phyloP scores from a whole-genome alignment of 1,284 basidiomycete species.

The Rhizoctonia solani region DNA sequence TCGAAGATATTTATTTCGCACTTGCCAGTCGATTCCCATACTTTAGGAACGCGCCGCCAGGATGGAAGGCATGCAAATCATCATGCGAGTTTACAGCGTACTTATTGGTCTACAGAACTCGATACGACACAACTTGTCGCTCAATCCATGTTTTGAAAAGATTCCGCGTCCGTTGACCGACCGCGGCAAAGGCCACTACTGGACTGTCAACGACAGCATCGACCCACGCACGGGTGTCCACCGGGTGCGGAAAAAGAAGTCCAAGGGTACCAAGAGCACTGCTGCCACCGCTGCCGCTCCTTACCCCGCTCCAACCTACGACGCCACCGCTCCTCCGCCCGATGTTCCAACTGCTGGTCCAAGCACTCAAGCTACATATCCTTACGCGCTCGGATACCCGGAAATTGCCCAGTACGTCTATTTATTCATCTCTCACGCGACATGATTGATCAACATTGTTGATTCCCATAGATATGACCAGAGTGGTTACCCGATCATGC shows the following conservation, averaged over 20 bases:
- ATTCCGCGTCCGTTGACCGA: constrained; percentile 87
- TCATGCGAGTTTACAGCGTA: constrained; percentile 10
- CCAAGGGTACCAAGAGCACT: constrained; percentile 49
- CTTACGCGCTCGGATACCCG: constrained; percentile 17
- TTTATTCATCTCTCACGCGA: background rate
- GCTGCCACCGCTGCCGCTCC: constrained; percentile 31
- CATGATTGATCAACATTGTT: constrained; percentile 17
- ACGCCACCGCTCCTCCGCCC: constrained; percentile 24
- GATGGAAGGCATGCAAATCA: constrained; percentile 72
- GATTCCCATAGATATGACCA: constrained; percentile 35
- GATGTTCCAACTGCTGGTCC: constrained; percentile 31
- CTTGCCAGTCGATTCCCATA: constrained; percentile 72
- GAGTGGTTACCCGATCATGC: constrained; percentile 35
- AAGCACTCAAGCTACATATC: constrained; percentile 4
- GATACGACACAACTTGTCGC: constrained; percentile 89
- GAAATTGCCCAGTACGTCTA: constrained; percentile 10
- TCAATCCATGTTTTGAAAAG: constrained; percentile 93
- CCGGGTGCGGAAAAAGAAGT: constrained; percentile 73
- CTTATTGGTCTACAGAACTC: constrained; percentile 67
- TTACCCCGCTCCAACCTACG: constrained; percentile 31
- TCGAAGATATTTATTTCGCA: constrained; percentile 86
- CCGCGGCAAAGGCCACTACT: constrained; percentile 83
- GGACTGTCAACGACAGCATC: constrained; percentile 85
- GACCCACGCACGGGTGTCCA: constrained; percentile 84
- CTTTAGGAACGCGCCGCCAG: constrained; percentile 76